Evolutionary conservation across 202 grass and related monocot species (phyloP), one percentile per base, ranked within the genome.

Genomic region (Setaria italica): DNA sequence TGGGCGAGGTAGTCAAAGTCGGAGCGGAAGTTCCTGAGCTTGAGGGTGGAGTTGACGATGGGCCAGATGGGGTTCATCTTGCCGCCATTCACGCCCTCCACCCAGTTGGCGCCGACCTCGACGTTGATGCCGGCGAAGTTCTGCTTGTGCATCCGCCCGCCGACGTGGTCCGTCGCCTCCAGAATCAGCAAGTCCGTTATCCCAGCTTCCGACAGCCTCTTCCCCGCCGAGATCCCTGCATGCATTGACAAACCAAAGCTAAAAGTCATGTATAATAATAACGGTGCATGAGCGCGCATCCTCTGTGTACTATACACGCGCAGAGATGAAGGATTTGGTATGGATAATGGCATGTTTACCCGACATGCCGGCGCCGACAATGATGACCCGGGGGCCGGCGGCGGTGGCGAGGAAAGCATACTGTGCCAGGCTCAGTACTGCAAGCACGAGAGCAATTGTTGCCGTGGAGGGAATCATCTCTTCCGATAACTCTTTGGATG

Each of bases 61-160:
- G 59, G 43, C 92, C 92, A 94, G 35, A 94, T 91, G 72, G 92
- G 89, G 80, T 94, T 94, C 62, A 91, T 62, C 70, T 75, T 15
- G 19, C 14, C 6, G 41, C 86, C 89, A 21, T 65, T 59, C n/a
- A 94, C 76, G 45, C 92, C 92, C 81, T 94, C 89, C 62, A 94
- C 87, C 89, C 92, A 94, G 77, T 89, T 94, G 39, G 92, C 89
- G 16, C 92, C 92, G 2, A 81, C 20, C 88, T 94, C 92, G 32
- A 91, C 92, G 70, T 85, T 89, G 74, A 91, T 16, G 19, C 86
- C 89, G 20, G 30, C 83, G 66, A 94, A 94, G 17, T 89, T 85
- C 0, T 32, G 17, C 56, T 89, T 89, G 80, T 51, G 89, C 17
- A 94, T 91, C 30, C 89, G 81, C 2, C 92, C 92, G 62, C 89